Evolutionary conservation across 2,329 filamentous ascomycete species (phyloP).

Genomic region (Calonectria fujianensis): DNA sequence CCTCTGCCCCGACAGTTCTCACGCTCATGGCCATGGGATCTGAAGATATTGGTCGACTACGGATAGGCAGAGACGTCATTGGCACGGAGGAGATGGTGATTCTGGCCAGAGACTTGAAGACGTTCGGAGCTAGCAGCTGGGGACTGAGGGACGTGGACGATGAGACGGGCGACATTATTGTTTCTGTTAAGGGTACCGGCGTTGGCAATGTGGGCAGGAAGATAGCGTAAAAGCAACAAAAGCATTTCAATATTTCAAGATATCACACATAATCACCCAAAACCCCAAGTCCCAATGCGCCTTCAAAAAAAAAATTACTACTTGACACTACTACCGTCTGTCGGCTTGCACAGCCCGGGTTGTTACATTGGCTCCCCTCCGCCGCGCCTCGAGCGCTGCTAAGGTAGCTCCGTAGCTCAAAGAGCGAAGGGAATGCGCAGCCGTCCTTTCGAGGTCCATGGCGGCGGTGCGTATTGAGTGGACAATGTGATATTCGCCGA

Average conservation of each 20-base stretch:
- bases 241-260: constrained; percentile 47
- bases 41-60: constrained; percentile 92
- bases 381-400: constrained; percentile 69
- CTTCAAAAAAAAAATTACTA: constrained; percentile 21
- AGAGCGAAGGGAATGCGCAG: constrained; percentile 72
- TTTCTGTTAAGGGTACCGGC: constrained; percentile 94
- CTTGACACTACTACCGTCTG: constrained; percentile 45
- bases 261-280: constrained; percentile 34
- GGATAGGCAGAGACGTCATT: constrained; percentile 87
- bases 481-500: constrained; percentile 73
- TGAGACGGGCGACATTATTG: constrained; percentile 83
- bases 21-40: constrained; percentile 98
- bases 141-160: constrained; percentile 85
- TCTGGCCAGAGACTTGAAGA: constrained; percentile 87
- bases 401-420: constrained; percentile 73
- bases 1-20: constrained; percentile 84
- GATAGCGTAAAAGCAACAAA: constrained; percentile 73
- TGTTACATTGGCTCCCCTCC: constrained; percentile 58
- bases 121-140: constrained; percentile 95
- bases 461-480: constrained; percentile 69
- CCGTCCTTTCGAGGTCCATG: constrained; percentile 67
- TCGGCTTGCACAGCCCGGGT: constrained; percentile 46
- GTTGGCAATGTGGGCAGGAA: constrained; percentile 97
- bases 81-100: constrained; percentile 87
- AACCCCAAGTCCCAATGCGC: constrained; percentile 16